These are phyloP conservation scores for Nigrospora sphaerica DNA, from an alignment of 2,329 filamentous ascomycete genomes.

Conservation along the genomic window DNA sequence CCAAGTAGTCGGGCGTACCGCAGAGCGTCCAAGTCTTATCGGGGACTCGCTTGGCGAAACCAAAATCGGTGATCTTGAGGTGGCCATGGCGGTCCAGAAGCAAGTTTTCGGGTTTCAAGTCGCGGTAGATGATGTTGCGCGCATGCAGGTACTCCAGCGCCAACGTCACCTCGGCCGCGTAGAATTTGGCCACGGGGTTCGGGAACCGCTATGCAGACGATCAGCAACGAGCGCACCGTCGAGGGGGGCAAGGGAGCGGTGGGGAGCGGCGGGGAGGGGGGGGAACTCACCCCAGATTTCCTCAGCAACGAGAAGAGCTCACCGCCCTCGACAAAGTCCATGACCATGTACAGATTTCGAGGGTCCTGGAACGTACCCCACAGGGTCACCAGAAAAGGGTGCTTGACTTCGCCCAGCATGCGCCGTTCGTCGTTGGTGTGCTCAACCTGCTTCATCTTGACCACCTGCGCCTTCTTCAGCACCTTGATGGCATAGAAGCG, in stretches of 20 bases:
- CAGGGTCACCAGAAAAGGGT: slow-evolving; percentile 93
- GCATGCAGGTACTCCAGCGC: slow-evolving; percentile 93
- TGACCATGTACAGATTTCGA: slow-evolving; percentile 98
- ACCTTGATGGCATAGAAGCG: slow-evolving; percentile 98
- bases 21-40: slow-evolving; percentile 99
- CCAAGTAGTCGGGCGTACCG: slow-evolving; percentile 94
- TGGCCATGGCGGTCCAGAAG: slow-evolving; percentile 89
- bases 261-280: not conserved
- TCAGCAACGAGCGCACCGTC: not conserved
- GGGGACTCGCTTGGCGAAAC: slow-evolving; percentile 94
- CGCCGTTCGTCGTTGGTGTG: slow-evolving; percentile 96
- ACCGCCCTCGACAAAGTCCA: slow-evolving; percentile 99
- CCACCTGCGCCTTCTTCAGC: slow-evolving; percentile 94
- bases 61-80: slow-evolving; percentile 96
- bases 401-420: slow-evolving; percentile 95
- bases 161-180: slow-evolving; percentile 92
- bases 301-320: slow-evolving; percentile 92
- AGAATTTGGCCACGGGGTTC: slow-evolving; percentile 98
- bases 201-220: slow-evolving; percentile 71
- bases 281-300: slow-evolving; percentile 71
- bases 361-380: slow-evolving; percentile 98
- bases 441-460: slow-evolving; percentile 99
- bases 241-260: not conserved
- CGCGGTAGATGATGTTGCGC: slow-evolving; percentile 94
- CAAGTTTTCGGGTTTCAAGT: slow-evolving; percentile 92